Base-by-base conservation (phyloP, 352 stramenopile genomes). In the Phytophthora sp. region DNA sequence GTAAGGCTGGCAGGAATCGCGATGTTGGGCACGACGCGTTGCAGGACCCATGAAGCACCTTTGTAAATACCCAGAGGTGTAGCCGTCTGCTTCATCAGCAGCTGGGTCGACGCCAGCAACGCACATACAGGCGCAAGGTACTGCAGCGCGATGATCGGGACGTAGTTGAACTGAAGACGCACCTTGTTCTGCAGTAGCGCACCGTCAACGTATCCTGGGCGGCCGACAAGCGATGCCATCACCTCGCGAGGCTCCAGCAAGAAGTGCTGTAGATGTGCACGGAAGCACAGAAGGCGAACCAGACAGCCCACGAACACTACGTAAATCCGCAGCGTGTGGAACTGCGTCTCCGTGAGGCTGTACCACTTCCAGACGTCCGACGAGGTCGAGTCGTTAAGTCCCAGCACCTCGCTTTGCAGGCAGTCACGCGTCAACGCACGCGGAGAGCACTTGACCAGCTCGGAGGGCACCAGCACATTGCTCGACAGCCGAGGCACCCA, bases 151-250 rank as follows among this genome's bases (percentile, higher is more conserved):
- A 94, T 84, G 55, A 94, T 84, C 15, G 85, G 85, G 10, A 87
- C 60, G 57, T 92, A 94, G 71, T 90, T 90, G 69, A 94, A 92
- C 67, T 91, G 85, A 38, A 94, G 69, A 44, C 84, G 77, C 20
- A 91, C 77, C 44, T 90, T 89, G 54, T 64, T 84, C 62, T 91
- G 71, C 39, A 94, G 57, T 28, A 89, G 49, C 20, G 72, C 62
- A 1, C 82, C 84, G 43, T 91, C 78, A 11, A 94, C 77, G 2
- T 56, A 62, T 4, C 85, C 85, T 0, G 71, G 69, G 8, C 77
- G 75, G 21, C 62, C 51, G 10, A 92, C 81, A 42, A 89, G 53
- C 5, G 84, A 79, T 5, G 84, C 75, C 63, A 91, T 89, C 42
- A 83, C 57, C 28, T 89, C 82, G 38, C 84, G 84, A 34, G 84